Evolutionary conservation across 108 stramenopile genomes (phyloP).

Genomic region (Nitzschia putrida): DNA sequence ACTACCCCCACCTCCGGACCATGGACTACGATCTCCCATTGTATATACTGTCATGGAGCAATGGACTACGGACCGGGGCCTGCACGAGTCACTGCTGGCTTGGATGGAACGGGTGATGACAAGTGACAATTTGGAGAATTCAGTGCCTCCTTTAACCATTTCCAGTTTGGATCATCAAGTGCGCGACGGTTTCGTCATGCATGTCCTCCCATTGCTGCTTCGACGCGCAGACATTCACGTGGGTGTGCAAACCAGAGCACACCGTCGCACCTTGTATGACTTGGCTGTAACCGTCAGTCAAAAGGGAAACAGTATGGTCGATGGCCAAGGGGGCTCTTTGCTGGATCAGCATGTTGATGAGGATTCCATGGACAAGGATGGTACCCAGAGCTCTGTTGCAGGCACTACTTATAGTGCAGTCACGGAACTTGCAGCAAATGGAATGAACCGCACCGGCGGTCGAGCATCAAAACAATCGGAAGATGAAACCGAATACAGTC

Average conservation of each 20-base stretch:
- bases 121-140: constrained; percentile 48
- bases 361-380: constrained; percentile 25
- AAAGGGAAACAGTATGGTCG: not conserved
- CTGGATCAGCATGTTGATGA: constrained; percentile 24
- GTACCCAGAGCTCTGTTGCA: constrained; percentile 10
- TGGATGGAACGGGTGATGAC: constrained; percentile 78
- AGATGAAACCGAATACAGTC: constrained; percentile 20
- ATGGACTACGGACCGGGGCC: constrained; percentile 66
- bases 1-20: constrained; percentile 86
- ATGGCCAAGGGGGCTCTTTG: constrained; percentile 18
- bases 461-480: constrained; percentile 1
- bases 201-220: constrained; percentile 74
- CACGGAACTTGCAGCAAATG: constrained; percentile 39
- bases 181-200: constrained; percentile 83
- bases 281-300: constrained; percentile 67
- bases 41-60: constrained; percentile 63
- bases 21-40: constrained; percentile 77
- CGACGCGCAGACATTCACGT: constrained; percentile 77
- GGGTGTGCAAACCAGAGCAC: constrained; percentile 69
- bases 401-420: constrained; percentile 45
- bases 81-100: constrained; percentile 60
- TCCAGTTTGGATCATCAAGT: constrained; percentile 79
- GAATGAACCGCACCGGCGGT: not conserved
- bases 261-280: constrained; percentile 75
- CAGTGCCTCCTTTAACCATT: constrained; percentile 73